A percentile compares a stretch with the other conserved stretches of the same genome.
Evolutionary conservation across 2,329 filamentous ascomycete genomes (phyloP).

Genomic region (Claviceps quebecensis): DNA sequence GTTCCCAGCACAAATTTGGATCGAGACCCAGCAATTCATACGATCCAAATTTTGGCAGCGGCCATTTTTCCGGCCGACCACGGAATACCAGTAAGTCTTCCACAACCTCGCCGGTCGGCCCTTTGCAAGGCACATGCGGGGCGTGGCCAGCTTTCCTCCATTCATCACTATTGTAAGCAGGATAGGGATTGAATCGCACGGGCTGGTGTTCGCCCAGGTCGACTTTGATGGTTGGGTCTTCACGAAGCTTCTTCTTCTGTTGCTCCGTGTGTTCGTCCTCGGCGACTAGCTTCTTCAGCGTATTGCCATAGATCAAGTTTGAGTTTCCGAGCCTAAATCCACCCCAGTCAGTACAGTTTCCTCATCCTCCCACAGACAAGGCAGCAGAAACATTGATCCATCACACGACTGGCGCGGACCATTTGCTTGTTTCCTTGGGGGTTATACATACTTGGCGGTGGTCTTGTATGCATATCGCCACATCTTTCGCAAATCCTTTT

Average conservation of each 20-base stretch:
- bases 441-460: conserved; percentile 24
- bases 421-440: no score
- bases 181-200: conserved; percentile 55
- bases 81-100: conserved; percentile 53
- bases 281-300: conserved; percentile 31
- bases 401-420: no score
- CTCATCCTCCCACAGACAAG: not conserved
- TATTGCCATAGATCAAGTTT: conserved; percentile 43
- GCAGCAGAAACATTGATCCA: not conserved
- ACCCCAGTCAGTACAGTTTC: not conserved
- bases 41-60: conserved; percentile 47
- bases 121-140: conserved; percentile 48
- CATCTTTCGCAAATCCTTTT: conserved; percentile 29
- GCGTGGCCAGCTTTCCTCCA: conserved; percentile 47
- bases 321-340: conserved; percentile 26
- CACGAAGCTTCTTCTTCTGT: conserved; percentile 16
- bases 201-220: conserved; percentile 33
- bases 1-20: conserved; percentile 50
- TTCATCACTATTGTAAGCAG: conserved; percentile 47
- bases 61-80: conserved; percentile 43
- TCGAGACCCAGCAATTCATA: conserved; percentile 47
- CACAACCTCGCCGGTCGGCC: conserved; percentile 43
- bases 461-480: conserved; percentile 27
- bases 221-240: conserved; percentile 19
- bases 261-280: conserved; percentile 23